Conservation (phyloP, 2,329 filamentous ascomycete species). For the Trichoderma polysporum region DNA sequence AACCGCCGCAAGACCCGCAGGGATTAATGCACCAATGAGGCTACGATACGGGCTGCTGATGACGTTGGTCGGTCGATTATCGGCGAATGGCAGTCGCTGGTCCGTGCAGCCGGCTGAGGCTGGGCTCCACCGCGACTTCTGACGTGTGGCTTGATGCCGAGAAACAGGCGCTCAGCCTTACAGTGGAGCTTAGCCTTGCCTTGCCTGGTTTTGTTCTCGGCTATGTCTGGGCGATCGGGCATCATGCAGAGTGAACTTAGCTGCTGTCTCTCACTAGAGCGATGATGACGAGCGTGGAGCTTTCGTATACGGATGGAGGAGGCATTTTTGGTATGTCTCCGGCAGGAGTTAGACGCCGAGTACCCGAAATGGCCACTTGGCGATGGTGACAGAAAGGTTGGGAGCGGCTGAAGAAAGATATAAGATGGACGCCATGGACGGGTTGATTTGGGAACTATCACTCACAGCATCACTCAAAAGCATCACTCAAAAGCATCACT, state of each 20-base stretch:
- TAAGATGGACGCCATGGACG: slow-evolving; percentile 3
- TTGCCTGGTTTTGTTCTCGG: neutral
- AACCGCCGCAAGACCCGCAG: neutral
- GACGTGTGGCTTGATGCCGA: slow-evolving; percentile 16
- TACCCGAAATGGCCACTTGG: neutral
- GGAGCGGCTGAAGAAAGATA: neutral
- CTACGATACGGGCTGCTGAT: neutral
- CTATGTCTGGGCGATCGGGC: neutral
- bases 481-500: neutral
- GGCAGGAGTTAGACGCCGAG: neutral
- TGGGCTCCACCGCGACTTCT: neutral
- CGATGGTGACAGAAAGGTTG: neutral
- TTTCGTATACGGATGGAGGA: neutral
- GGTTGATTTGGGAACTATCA: neutral
- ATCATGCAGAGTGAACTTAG: neutral
- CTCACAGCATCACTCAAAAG: neutral
- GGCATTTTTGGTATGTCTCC: neutral
- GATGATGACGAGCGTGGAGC: neutral
- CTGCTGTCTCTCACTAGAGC: neutral
- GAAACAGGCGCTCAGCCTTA: slow-evolving; percentile 13
- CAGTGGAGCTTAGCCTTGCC: neutral
- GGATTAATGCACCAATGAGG: neutral
- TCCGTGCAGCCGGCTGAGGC: neutral
- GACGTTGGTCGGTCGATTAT: neutral
- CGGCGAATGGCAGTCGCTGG: neutral